Evolutionary conservation across 2,329 filamentous ascomycete species (phyloP).

Genomic region (Exophiala xenobiotica): DNA sequence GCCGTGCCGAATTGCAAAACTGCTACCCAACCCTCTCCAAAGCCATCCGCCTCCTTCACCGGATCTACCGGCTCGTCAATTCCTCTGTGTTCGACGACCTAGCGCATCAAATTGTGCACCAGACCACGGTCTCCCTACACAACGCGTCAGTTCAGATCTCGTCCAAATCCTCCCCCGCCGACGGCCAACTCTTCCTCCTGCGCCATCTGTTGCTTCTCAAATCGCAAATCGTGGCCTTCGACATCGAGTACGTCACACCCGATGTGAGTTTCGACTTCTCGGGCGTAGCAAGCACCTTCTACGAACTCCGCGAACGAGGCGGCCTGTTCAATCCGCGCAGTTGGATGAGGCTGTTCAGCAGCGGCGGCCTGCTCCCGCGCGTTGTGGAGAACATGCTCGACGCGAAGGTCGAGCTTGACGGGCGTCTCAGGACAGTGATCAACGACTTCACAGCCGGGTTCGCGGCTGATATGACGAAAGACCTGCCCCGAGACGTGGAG

Average conservation of each 20-base stretch:
- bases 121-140: conserved; percentile 80
- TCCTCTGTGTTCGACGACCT: conserved; percentile 70
- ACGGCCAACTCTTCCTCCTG: conserved; percentile 88
- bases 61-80: conserved; percentile 69
- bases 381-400: conserved; percentile 72
- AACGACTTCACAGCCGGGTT: conserved; percentile 64
- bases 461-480: conserved; percentile 56
- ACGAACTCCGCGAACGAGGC: conserved; percentile 64
- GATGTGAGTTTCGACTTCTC: conserved; percentile 67
- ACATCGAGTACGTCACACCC: conserved; percentile 75
- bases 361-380: conserved; percentile 57
- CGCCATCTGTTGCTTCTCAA: conserved; percentile 94
- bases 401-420: conserved; percentile 67
- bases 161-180: conserved; percentile 49
- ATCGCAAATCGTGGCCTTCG: conserved; percentile 91
- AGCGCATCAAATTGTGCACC: conserved; percentile 80
- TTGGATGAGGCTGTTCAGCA: conserved; percentile 59
- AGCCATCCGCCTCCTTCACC: conserved; percentile 66
- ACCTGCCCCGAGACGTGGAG: conserved; percentile 29
- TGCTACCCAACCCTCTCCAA: conserved; percentile 64
- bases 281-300: conserved; percentile 64
- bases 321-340: conserved; percentile 65
- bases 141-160: conserved; percentile 71
- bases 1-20: conserved; percentile 21
- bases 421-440: conserved; percentile 61